phyloP scores from a whole-genome alignment of 768 basidiomycete genomes.

The Dentipellis fragilis region DNA sequence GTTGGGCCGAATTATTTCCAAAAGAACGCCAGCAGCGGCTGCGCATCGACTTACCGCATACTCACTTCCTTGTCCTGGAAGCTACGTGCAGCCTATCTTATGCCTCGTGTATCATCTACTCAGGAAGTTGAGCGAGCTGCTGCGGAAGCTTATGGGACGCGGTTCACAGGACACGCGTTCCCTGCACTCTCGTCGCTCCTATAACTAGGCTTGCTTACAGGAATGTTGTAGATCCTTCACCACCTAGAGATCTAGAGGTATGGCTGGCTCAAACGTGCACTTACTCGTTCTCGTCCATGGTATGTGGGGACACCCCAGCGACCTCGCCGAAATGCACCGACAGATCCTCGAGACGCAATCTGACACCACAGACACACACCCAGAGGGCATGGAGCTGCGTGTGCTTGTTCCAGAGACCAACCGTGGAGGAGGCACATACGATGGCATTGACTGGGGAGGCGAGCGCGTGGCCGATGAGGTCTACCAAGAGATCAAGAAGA shows the following conservation, averaged over 20 bases:
- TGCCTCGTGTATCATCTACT: too few species aligned
- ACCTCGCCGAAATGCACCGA: constrained; percentile 50
- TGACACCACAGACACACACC: constrained; percentile 14
- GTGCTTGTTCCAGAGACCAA: constrained; percentile 61
- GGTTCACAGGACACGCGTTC: too few species aligned
- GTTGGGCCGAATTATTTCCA: too few species aligned
- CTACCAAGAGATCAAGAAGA: constrained; percentile 36
- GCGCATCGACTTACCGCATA: too few species aligned
- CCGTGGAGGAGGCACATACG: constrained; percentile 58
- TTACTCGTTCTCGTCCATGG: constrained; percentile 36
- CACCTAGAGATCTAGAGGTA: not conserved
- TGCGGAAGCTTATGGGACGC: too few species aligned
- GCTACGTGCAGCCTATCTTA: too few species aligned
- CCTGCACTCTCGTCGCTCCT: too few species aligned
- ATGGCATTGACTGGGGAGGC: constrained; percentile 78
- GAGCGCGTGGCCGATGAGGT: constrained; percentile 79
- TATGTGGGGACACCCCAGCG: constrained; percentile 74
- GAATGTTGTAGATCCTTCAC: too few species aligned
- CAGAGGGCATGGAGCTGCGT: constrained; percentile 38
- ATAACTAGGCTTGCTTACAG: too few species aligned
- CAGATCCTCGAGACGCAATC: constrained; percentile 38
- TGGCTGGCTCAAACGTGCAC: constrained; percentile 1
- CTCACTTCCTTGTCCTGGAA: too few species aligned
- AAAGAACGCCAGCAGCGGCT: too few species aligned
- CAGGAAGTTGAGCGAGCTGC: too few species aligned